These are phyloP conservation scores for Chalaropsis thielavioides DNA, from an alignment of 2,329 filamentous ascomycete species.

Conservation along the genomic window DNA sequence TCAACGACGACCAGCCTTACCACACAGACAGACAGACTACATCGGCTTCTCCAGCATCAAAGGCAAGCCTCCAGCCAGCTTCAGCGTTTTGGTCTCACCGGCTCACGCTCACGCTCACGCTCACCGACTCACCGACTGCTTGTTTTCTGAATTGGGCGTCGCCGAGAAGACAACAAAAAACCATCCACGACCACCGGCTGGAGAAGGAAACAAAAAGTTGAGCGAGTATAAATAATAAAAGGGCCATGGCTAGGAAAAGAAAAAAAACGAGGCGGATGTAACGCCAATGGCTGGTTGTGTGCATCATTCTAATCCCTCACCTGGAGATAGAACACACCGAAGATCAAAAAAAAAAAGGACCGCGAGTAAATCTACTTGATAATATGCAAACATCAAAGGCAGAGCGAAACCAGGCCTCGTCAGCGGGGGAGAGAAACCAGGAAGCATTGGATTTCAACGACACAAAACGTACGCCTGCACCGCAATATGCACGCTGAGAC, in stretches of 20 bases:
- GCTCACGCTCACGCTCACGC: neutral
- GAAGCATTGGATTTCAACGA: neutral
- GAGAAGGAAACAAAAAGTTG: neutral
- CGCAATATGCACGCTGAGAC: neutral
- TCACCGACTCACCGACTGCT: too few species aligned
- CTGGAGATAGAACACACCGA: neutral
- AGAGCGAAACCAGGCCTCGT: too few species aligned
- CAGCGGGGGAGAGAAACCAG: too few species aligned
- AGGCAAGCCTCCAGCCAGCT: neutral
- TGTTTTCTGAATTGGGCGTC: too few species aligned
- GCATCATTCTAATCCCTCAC: neutral
- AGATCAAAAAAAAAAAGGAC: neutral
- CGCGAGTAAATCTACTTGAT: neutral
- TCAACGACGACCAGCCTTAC: neutral
- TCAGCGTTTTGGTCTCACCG: neutral
- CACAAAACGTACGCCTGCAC: neutral
- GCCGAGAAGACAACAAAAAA: too few species aligned
- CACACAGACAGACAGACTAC: neutral
- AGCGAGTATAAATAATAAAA: neutral
- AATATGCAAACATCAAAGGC: too few species aligned
- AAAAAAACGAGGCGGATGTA: constrained; percentile 3
- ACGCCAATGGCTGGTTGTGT: neutral
- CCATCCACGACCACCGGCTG: too few species aligned
- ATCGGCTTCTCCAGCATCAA: neutral
- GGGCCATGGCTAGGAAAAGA: neutral